These are phyloP conservation scores for Hyphopichia homilentoma DNA, from an alignment of 805 yeast species.

Conservation along the genomic window DNA sequence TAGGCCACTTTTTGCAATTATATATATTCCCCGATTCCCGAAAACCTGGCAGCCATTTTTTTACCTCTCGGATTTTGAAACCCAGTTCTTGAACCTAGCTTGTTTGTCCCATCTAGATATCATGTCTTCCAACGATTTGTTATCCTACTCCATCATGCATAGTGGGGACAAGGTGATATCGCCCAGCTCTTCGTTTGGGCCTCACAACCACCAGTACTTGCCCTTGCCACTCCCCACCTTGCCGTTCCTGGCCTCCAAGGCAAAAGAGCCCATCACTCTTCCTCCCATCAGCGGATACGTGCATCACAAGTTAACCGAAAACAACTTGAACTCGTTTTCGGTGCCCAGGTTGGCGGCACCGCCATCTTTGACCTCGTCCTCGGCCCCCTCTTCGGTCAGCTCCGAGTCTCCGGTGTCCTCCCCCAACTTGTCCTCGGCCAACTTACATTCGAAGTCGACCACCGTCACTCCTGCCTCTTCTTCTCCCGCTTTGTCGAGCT, in stretches of 20 bases:
- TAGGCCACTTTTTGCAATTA: too few species aligned
- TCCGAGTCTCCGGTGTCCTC: neutral
- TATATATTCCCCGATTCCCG: too few species aligned
- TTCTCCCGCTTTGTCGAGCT: neutral
- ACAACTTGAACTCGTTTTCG: constrained; percentile 6
- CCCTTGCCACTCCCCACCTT: constrained; percentile 6
- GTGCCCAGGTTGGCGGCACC: constrained; percentile 1
- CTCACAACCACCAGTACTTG: constrained; percentile 1
- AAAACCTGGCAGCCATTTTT: too few species aligned
- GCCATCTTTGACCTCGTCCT: constrained; percentile 2
- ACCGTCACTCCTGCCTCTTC: neutral
- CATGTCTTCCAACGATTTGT: constrained; percentile 31
- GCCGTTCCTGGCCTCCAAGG: neutral
- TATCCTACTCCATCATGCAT: constrained; percentile 39
- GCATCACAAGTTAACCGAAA: constrained; percentile 9
- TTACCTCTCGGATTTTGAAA: too few species aligned
- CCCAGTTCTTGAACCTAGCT: too few species aligned
- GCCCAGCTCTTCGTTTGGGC: constrained; percentile 1
- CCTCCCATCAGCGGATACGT: neutral
- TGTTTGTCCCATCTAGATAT: constrained; percentile 8
- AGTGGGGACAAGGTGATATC: constrained; percentile 14
- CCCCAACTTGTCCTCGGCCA: neutral
- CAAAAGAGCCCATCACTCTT: neutral
- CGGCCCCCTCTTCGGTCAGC: constrained; percentile 2
- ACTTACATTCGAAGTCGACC: neutral